These are phyloP conservation scores for Botrytis tulipae DNA, from an alignment of 2,329 filamentous ascomycete genomes.

Conservation along the genomic window DNA sequence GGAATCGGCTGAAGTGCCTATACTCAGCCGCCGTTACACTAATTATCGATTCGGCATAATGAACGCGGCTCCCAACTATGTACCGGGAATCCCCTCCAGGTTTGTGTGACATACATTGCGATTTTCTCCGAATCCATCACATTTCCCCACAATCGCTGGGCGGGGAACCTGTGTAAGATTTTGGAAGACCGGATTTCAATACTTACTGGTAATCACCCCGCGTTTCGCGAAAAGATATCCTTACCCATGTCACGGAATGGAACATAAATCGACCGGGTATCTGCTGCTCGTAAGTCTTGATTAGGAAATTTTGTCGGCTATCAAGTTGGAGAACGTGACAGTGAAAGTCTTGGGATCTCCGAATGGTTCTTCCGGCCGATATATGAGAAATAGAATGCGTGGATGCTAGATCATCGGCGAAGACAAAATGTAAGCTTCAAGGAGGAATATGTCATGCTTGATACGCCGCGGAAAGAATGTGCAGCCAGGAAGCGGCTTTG, in stretches of 20 bases:
- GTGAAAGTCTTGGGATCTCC: not conserved
- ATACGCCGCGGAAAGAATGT: conserved; percentile 15
- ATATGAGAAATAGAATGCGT: not conserved
- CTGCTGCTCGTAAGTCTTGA: conserved; percentile 18
- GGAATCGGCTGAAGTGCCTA: conserved; percentile 1
- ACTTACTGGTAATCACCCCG: conserved; percentile 9
- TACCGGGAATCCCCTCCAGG: not conserved
- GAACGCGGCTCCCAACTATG: conserved; percentile 11
- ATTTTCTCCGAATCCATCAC: not conserved
- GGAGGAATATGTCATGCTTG: conserved; percentile 10
- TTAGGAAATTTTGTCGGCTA: not conserved
- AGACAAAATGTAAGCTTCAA: conserved; percentile 18
- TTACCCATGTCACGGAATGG: conserved; percentile 5
- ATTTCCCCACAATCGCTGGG: conserved; percentile 8
- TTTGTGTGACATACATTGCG: not conserved
- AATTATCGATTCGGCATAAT: conserved; percentile 1
- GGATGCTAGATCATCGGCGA: conserved; percentile 13
- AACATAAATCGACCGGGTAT: conserved; percentile 5
- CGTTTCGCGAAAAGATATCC: conserved; percentile 2
- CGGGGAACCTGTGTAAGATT: not conserved
- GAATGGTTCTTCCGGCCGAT: conserved; percentile 18
- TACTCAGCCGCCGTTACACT: conserved; percentile 7
- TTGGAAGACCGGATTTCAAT: not conserved
- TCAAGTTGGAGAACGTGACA: conserved; percentile 15
- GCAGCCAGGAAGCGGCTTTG: conserved; percentile 2